Conservation (phyloP, 352 stramenopile genomes). For the Aphanomyces invadans region DNA sequence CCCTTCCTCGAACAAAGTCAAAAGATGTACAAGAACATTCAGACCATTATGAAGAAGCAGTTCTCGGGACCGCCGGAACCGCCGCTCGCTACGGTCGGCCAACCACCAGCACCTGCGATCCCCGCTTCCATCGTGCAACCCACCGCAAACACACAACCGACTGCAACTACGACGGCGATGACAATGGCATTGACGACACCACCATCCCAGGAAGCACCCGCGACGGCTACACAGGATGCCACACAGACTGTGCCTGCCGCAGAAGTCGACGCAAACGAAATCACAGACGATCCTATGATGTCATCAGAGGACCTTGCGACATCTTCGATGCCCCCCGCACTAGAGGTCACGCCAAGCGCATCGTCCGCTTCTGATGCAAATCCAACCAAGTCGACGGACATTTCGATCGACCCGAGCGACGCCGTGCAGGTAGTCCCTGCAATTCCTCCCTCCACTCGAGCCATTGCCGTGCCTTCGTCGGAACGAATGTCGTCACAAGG, state of each 20-base stretch:
- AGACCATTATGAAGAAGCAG: slow-evolving; percentile 76
- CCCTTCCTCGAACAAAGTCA: slow-evolving; percentile 82
- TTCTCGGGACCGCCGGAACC: slow-evolving; percentile 52
- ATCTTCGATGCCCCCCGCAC: not conserved
- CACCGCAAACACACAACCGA: not conserved
- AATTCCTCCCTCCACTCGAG: not conserved
- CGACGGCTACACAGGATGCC: slow-evolving; percentile 5
- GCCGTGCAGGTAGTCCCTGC: too few species aligned
- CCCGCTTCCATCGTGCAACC: slow-evolving; percentile 1
- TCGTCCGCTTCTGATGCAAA: too few species aligned
- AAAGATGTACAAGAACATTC: slow-evolving; percentile 87
- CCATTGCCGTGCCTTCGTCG: not conserved
- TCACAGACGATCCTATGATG: not conserved
- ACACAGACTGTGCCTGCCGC: not conserved
- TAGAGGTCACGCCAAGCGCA: too few species aligned
- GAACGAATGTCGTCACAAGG: slow-evolving; percentile 13
- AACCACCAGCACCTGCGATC: slow-evolving; percentile 10
- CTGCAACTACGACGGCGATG: too few species aligned
- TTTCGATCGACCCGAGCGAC: too few species aligned
- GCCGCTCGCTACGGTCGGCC: slow-evolving; percentile 1
- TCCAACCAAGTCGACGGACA: too few species aligned
- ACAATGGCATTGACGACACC: not conserved
- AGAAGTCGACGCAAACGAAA: not conserved
- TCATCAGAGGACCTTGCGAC: not conserved
- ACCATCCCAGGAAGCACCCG: not conserved